A percentile compares a stretch with the other conserved stretches of the same genome.
phyloP scores from a whole-genome alignment of 306 rosid genomes.

The Crotalaria pallida region DNA sequence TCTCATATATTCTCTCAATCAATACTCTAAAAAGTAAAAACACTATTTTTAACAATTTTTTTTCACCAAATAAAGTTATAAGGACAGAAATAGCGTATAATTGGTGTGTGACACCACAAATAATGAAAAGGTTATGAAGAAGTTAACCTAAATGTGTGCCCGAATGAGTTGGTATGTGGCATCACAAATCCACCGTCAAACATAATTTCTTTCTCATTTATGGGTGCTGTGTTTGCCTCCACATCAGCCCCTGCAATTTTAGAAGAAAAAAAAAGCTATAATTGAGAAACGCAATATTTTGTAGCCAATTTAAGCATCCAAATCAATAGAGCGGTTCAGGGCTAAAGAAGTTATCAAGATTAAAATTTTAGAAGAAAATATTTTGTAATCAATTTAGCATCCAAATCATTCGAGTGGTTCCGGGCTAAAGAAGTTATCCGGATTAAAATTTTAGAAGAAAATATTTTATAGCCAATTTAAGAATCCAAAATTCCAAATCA shows the following conservation, averaged over 20 bases:
- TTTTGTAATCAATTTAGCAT: too few relatives aligned
- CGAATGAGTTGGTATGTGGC: conserved; percentile 67
- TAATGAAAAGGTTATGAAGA: conserved; percentile 5
- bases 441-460: not conserved
- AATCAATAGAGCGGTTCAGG: not conserved
- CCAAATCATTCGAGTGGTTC: not conserved
- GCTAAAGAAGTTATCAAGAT: too few relatives aligned
- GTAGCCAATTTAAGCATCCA: not conserved
- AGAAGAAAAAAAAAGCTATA: not conserved
- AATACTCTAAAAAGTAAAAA: too few relatives aligned
- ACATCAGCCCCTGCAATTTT: conserved; percentile 41
- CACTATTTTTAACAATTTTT: too few relatives aligned
- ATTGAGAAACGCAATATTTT: not conserved
- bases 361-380: too few relatives aligned
- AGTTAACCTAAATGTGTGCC: conserved; percentile 68
- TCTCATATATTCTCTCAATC: too few relatives aligned
- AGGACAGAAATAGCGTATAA: not conserved
- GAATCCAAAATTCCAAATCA: not conserved
- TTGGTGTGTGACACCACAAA: not conserved
- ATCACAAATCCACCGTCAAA: conserved; percentile 60
- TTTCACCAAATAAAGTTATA: not conserved
- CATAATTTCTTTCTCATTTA: conserved; percentile 43
- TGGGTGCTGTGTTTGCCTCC: conserved; percentile 32
- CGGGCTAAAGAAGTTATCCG: not conserved
- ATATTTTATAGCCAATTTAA: not conserved